These are phyloP conservation scores for Ambrosia hybrid DNA, from an alignment of 140 eudicot species.

Conservation along the genomic window DNA sequence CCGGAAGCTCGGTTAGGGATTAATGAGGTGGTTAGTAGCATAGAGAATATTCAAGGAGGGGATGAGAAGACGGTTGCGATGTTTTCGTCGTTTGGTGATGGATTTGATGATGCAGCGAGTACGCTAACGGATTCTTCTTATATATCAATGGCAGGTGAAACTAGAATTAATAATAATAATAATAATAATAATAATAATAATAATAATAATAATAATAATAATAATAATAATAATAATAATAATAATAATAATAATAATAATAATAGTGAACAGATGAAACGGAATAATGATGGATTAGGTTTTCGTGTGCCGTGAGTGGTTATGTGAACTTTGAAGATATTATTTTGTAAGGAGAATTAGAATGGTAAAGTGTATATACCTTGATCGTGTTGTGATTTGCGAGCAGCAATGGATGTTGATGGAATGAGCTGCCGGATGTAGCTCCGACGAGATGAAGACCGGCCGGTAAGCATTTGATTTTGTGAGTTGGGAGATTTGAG, in stretches of 20 bases:
- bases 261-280: slow-evolving; percentile 21
- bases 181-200: too few species aligned
- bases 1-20: slow-evolving; percentile 53
- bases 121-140: slow-evolving; percentile 30
- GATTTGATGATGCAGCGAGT: slow-evolving; percentile 32
- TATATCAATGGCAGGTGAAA: slow-evolving; percentile 21
- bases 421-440: neutral
- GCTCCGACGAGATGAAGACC: neutral
- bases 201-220: too few species aligned
- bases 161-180: neutral
- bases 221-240: too few species aligned
- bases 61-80: slow-evolving; percentile 31
- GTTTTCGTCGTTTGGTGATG: slow-evolving; percentile 24
- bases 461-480: neutral
- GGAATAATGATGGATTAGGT: slow-evolving; percentile 19
- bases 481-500: neutral
- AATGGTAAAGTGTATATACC: slow-evolving; percentile 18
- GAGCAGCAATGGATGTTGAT: neutral
- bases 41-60: slow-evolving; percentile 46
- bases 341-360: slow-evolving; percentile 3
- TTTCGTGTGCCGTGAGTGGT: slow-evolving; percentile 26
- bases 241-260: too few species aligned
- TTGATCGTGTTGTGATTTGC: neutral
- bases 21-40: slow-evolving; percentile 44
- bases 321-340: slow-evolving; percentile 1